Evolutionary conservation across 1,139 yeast genomes (phyloP), one percentile per base, ranked within the genome.

Genomic region (Trichomonascaceae sp.): DNA sequence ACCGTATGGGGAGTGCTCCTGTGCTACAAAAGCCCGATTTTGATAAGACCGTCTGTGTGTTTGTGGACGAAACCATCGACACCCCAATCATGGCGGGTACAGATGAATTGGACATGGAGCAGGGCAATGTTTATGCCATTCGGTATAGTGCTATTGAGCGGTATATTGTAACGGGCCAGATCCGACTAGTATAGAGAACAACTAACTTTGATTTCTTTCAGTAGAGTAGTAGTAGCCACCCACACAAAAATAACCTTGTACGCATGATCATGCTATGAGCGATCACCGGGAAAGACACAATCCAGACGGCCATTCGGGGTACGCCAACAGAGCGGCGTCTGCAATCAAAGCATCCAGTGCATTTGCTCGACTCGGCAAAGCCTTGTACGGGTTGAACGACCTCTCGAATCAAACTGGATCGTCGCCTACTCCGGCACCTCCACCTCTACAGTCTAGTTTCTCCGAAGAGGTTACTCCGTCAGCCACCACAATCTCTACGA

Each of bases 1-100:
- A 87, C 44, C 69, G 70, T 3, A 67, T 72, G 13, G 93, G 87
- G 3, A 81, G 80, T 2, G 66, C 77, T 15, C 67, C 76, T 5
- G 85, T 87, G 97, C 64, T 85, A 2, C 77, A 72, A 13, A 67
- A 66, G 43, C 97, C 97, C 0, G 82, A 82, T 39, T 47, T 79
- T 46, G 67, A 77, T 40, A 71, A 65, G 41, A 80, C 89, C 3
- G 95, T 89, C 2, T 82, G 84, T 48, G 62, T 85, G 6, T 67
- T 69, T 36, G 85, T 80, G 3, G 41, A 59, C 1, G 50, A 62
- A 9, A 62, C 62, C 5, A 50, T 56, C 9, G 69, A 57, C 6
- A 46, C 41, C 9, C 47, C 51, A 5, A 47, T 57, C 3, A 39
- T 45, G 4, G 43, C 51, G 2, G 60, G 59, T 3, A 64, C 58